phyloP scores from a whole-genome alignment of 495 filamentous ascomycete genomes.

The Sordaria brevicollis region DNA sequence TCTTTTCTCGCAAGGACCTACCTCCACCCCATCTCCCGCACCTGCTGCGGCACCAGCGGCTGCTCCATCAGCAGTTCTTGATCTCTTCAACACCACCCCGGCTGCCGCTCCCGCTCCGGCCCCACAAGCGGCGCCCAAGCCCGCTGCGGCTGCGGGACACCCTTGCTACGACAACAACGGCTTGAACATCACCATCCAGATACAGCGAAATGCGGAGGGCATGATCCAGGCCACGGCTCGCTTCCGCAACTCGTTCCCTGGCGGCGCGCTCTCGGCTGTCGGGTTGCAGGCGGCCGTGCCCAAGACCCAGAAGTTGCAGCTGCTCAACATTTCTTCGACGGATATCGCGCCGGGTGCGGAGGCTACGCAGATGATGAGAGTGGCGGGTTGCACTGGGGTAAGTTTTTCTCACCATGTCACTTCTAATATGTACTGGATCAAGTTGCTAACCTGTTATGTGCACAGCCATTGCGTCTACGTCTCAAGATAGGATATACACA shows the following conservation, averaged over 20 bases:
- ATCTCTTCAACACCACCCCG: slow-evolving; percentile 26
- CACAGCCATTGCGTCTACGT: slow-evolving; percentile 58
- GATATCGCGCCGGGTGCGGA: slow-evolving; percentile 71
- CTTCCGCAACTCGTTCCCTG: slow-evolving; percentile 62
- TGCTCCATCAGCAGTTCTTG: slow-evolving; percentile 31
- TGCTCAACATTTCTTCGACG: slow-evolving; percentile 72
- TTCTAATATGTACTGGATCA: neutral
- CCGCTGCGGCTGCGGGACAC: slow-evolving; percentile 41
- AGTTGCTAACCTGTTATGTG: slow-evolving; percentile 15
- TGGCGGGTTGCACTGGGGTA: slow-evolving; percentile 76
- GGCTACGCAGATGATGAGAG: slow-evolving; percentile 79
- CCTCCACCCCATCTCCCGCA: slow-evolving; percentile 16
- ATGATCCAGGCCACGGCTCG: slow-evolving; percentile 67
- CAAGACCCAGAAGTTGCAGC: slow-evolving; percentile 83
- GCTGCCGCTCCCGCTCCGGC: slow-evolving; percentile 38
- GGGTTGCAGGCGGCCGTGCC: slow-evolving; percentile 90
- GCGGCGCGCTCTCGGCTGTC: slow-evolving; percentile 54
- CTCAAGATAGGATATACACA: slow-evolving; percentile 74
- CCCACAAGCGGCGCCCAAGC: slow-evolving; percentile 27
- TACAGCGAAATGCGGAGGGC: slow-evolving; percentile 67
- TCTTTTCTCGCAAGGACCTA: slow-evolving; percentile 47
- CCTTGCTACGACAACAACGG: slow-evolving; percentile 79
- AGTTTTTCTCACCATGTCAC: slow-evolving; percentile 28
- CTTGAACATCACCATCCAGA: slow-evolving; percentile 64
- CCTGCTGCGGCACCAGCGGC: slow-evolving; percentile 23